phyloP scores from a whole-genome alignment of 164 flowering plant species.

The Warburgia ugandensis region DNA sequence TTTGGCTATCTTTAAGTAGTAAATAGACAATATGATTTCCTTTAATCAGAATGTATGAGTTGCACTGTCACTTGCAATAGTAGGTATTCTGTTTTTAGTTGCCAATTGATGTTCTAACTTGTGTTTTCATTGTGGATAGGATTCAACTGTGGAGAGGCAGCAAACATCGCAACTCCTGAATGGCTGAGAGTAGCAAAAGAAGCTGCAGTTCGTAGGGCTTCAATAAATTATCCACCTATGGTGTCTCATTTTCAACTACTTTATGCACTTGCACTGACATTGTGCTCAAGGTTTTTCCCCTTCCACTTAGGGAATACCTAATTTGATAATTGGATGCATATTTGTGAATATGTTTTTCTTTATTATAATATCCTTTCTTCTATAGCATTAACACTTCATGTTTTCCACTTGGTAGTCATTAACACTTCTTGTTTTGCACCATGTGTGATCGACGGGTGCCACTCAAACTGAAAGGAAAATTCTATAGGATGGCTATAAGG shows the following conservation, averaged over 20 bases:
- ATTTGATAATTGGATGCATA: not conserved
- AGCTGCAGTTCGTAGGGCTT: constrained; percentile 95
- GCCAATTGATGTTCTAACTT: not conserved
- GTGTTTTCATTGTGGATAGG: constrained; percentile 35
- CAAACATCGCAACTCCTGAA: constrained; percentile 98
- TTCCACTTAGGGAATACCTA: not conserved
- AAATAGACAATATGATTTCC: not conserved
- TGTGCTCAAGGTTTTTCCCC: constrained; percentile 62
- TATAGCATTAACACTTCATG: too few species aligned
- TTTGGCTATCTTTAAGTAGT: not conserved
- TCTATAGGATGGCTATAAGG: too few species aligned
- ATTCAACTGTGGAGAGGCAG: constrained; percentile 94
- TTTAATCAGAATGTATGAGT: constrained; percentile 1
- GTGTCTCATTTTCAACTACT: constrained; percentile 95
- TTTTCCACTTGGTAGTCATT: too few species aligned
- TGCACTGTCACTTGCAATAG: not conserved
- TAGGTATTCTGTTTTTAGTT: not conserved
- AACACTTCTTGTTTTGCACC: too few species aligned
- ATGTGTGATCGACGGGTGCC: too few species aligned
- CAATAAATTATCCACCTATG: constrained; percentile 93
- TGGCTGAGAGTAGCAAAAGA: constrained; percentile 91
- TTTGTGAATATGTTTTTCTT: too few species aligned
- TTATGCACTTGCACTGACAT: constrained; percentile 72
- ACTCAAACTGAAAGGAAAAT: too few species aligned
- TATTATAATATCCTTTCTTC: not conserved